Base-by-base conservation (phyloP, 2,329 filamentous ascomycete genomes). In the Thielaviopsis populi region DNA sequence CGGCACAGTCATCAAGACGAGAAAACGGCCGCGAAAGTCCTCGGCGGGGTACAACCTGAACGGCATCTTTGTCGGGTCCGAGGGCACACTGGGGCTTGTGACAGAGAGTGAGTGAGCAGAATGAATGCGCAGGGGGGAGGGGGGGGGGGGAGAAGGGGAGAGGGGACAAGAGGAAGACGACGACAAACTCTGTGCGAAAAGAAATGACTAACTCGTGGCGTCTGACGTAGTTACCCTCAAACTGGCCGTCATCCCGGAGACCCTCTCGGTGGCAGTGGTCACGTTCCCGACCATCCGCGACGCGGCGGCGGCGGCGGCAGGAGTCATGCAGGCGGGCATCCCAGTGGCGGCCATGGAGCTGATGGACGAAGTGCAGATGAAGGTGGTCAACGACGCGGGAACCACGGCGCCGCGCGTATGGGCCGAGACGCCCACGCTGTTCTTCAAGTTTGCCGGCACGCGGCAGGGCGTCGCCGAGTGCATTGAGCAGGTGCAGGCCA, bases 301-400 rank as follows among this genome's bases (percentile, higher is more conserved):
- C 71, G 89, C 89, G 1, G 88, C 88, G 0, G 80, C 84, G 0
- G 87, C 88, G 0, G 88, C 88, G 0, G 85, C 86, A 1, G 82
- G 81, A 60, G 83, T 92, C n/a, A 87, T 92, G 79, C 83, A 87
- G 69, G 80, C 83, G 0, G 88, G 86, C 0, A 78, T 91, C 2
- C 87, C 86, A 0, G 80, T 91, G 6, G 87, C 85, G 0, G 86
- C 86, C 2, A 86, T 91, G 82, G 89, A 94, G 74, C 84, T 94
- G 68, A 90, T 94, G 87, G 89, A 94, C 70, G 89, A 94, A 65
- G 86, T 92, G 2, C 88, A 91, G 73, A 94, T 94, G 89, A 81
- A 78, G 67, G 87, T 92, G 0, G 85, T 94, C 70, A 94, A 94
- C 74, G 78, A 84, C 62, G 82, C 86, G 11, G 86, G 87, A 0